phyloP scores from a whole-genome alignment of 805 yeast genomes.

The Komagataella ulmi region DNA sequence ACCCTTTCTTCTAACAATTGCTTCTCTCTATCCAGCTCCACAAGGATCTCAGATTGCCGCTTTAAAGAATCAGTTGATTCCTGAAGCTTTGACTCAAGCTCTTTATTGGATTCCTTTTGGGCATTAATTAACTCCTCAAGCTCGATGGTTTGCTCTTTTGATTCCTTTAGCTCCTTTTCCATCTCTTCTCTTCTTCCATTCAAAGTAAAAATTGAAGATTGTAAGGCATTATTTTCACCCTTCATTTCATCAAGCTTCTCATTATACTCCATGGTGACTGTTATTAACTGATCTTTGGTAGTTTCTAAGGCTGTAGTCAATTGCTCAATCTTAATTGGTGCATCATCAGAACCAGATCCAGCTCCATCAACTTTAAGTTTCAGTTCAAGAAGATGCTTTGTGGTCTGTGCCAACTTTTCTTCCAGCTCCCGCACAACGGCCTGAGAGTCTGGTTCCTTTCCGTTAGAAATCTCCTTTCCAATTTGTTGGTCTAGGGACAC shows the following conservation, averaged over 20 bases:
- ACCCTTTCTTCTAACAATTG: slow-evolving; percentile 6
- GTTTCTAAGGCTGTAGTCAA: slow-evolving; percentile 8
- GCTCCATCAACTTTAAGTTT: not conserved
- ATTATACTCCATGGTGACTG: slow-evolving; percentile 10
- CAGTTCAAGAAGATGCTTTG: not conserved
- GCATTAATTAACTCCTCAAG: slow-evolving; percentile 12
- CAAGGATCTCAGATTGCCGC: slow-evolving; percentile 6
- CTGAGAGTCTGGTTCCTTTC: not conserved
- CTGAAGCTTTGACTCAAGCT: slow-evolving; percentile 1
- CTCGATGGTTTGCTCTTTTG: slow-evolving; percentile 12
- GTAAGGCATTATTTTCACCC: not conserved
- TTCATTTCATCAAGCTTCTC: slow-evolving; percentile 8
- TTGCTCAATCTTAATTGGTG: not conserved
- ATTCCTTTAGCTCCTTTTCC: slow-evolving; percentile 6
- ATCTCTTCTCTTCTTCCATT: slow-evolving; percentile 7
- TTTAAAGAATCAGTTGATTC: not conserved
- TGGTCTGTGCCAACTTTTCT: not conserved
- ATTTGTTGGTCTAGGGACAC: not conserved
- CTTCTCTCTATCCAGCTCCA: slow-evolving; percentile 9
- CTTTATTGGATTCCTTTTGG: not conserved
- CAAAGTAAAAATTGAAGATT: not conserved
- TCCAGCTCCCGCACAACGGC: not conserved
- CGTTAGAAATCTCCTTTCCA: not conserved
- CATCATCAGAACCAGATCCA: not conserved
- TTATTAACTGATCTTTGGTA: slow-evolving; percentile 11